Evolutionary conservation across 148 eudicot genomes (phyloP), one percentile per base, ranked within the genome.

Genomic region (Hydrangea macrophylla): DNA sequence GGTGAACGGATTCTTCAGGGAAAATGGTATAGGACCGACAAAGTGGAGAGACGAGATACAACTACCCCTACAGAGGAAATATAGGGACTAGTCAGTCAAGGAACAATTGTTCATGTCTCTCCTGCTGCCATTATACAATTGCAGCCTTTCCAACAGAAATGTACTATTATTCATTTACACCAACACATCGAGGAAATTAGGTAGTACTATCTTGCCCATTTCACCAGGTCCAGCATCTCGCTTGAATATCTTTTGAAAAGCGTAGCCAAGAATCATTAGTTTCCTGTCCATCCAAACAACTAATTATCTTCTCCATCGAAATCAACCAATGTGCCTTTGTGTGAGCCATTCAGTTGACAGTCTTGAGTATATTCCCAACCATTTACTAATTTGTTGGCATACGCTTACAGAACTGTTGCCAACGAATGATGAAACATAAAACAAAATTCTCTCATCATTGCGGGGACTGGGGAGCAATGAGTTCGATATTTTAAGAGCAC

Each of bases 181-280:
- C 70, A 66, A 58, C 51, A 67, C 51, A 25, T 54, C 31, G 26
- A 25, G 36, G 50, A 36, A 18, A 55, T 31, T 51, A 25, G 20
- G 39, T 54, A 55, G 23, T 32, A n/a, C 20, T 36, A 55, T 55
- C 22, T 55, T 55, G 61, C 51, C 25, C 70, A 35, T 17, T 36
- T 25, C 37, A 60, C 61, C 25, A 0, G 22, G 22, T 51, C 57
- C 70, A 31, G 69, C 58, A 37, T 37, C 36, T 18, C 51, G 36
- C 17, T 37, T 15, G 51, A 55, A 36, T 31, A 0, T 15, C n/a
- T 25, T 39, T 25, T 53, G 60, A 32, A 20, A 13, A 50, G n/a
- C n/a, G n/a, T n/a, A 30, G 27, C 3, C 35, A 53, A 66, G 33
- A 24, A 54, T 53, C 37, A 33, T 10, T 45, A 9, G 24, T 22